phyloP scores from a whole-genome alignment of 2,329 filamentous ascomycete species.

The Sordariomycetes sp. region DNA sequence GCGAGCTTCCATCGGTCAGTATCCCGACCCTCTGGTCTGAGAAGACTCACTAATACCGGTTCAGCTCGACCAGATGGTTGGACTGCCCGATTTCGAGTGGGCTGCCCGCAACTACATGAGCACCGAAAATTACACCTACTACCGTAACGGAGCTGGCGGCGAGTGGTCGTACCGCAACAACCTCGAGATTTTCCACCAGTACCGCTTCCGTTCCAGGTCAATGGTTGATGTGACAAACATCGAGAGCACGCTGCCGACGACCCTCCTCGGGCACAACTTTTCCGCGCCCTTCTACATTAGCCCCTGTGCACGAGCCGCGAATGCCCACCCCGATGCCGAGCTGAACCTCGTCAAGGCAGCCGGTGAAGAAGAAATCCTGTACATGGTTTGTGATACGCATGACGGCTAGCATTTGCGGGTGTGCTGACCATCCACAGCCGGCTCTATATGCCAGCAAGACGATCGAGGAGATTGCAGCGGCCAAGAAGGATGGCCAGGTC shows the following conservation, averaged over 20 bases:
- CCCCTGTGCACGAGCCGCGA: slow-evolving; percentile 34
- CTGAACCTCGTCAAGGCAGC: slow-evolving; percentile 40
- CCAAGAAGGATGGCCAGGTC: slow-evolving; percentile 24
- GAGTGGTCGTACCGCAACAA: slow-evolving; percentile 50
- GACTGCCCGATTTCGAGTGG: slow-evolving; percentile 45
- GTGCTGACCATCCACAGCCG: no score
- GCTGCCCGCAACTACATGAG: slow-evolving; percentile 39
- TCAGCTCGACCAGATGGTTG: slow-evolving; percentile 33
- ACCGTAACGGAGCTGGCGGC: slow-evolving; percentile 44
- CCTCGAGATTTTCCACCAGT: slow-evolving; percentile 41
- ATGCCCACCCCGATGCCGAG: slow-evolving; percentile 36
- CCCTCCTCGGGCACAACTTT: slow-evolving; percentile 43
- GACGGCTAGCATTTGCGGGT: neutral
- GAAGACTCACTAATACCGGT: no score
- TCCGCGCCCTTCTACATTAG: slow-evolving; percentile 46
- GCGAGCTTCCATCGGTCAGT: slow-evolving; percentile 31
- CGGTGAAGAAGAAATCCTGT: slow-evolving; percentile 36
- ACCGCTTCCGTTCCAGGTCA: slow-evolving; percentile 35
- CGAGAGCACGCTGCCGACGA: slow-evolving; percentile 30
- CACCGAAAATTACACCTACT: slow-evolving; percentile 41
- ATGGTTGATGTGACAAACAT: slow-evolving; percentile 39
- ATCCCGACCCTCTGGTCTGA: no score
- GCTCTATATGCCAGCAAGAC: slow-evolving; percentile 20
- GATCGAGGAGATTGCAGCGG: slow-evolving; percentile 26
- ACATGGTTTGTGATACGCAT: slow-evolving; percentile 24